phyloP scores from a whole-genome alignment of 2,329 filamentous ascomycete genomes.

The Mycosphaerella arachidis region DNA sequence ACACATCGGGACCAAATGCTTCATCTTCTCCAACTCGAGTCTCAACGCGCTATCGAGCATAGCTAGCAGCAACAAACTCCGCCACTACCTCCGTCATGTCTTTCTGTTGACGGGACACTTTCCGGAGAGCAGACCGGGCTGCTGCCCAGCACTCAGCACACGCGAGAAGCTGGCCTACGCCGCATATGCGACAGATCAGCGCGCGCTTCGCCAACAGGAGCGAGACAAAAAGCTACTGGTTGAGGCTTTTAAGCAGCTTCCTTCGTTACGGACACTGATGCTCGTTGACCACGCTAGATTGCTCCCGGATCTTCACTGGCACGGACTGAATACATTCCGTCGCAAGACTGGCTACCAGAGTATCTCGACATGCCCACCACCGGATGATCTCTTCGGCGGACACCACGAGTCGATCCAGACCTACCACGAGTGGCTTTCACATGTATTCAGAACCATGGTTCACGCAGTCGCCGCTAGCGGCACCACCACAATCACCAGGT shows the following conservation, averaged over 20 bases:
- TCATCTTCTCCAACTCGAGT: conserved; percentile 26
- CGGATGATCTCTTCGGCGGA: not conserved
- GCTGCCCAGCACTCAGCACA: conserved; percentile 19
- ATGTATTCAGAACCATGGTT: conserved; percentile 19
- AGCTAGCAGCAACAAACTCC: conserved; percentile 21
- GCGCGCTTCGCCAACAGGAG: conserved; percentile 15
- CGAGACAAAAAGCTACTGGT: conserved; percentile 20
- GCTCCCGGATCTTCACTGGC: conserved; percentile 13
- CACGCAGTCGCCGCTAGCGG: conserved; percentile 18
- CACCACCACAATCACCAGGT: conserved; percentile 10
- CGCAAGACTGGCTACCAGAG: conserved; percentile 15
- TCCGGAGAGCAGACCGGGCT: conserved; percentile 15
- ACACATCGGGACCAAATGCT: conserved; percentile 20
- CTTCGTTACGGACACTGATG: conserved; percentile 10
- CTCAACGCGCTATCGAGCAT: conserved; percentile 25
- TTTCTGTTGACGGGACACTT: conserved; percentile 23
- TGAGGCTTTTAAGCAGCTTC: conserved; percentile 24
- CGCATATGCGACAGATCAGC: conserved; percentile 25
- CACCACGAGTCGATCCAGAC: not conserved
- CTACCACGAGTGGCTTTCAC: conserved; percentile 16
- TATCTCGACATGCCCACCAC: not conserved
- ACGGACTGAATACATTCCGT: conserved; percentile 19
- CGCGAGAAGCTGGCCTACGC: conserved; percentile 26
- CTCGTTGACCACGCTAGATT: conserved; percentile 12
- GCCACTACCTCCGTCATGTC: conserved; percentile 22